phyloP scores from a whole-genome alignment of 768 basidiomycete species.

The Leucogyrophana mollusca region DNA sequence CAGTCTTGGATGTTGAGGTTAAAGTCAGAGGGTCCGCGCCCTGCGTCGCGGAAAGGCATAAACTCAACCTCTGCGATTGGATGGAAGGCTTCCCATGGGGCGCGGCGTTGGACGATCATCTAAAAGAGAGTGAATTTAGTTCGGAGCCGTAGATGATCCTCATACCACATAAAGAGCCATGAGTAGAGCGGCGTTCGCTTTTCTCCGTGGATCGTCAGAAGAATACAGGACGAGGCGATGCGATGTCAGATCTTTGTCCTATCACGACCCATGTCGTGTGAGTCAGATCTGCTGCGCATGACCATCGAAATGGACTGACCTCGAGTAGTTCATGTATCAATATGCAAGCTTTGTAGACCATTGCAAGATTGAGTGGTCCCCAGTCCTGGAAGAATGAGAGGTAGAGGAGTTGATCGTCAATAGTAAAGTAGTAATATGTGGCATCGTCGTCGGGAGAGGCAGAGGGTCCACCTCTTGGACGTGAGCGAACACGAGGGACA shows the following conservation, averaged over 20 bases:
- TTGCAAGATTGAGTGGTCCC: slow-evolving; percentile 89
- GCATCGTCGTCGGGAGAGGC: slow-evolving; percentile 72
- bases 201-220: slow-evolving; percentile 78
- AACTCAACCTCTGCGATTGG: slow-evolving; percentile 92
- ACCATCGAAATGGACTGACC: slow-evolving; percentile 39
- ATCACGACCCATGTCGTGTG: slow-evolving; percentile 15
- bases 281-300: slow-evolving; percentile 33
- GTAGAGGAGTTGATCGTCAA: slow-evolving; percentile 91
- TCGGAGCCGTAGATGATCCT: slow-evolving; percentile 13
- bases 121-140: slow-evolving; percentile 32
- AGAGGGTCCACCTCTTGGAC: slow-evolving; percentile 56
- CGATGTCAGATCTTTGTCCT: slow-evolving; percentile 76
- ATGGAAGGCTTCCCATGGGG: slow-evolving; percentile 94
- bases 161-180: slow-evolving; percentile 91
- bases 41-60: slow-evolving; percentile 95
- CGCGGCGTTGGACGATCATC: slow-evolving; percentile 90
- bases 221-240: slow-evolving; percentile 87
- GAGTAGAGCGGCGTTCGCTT: slow-evolving; percentile 93
- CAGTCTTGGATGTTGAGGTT: slow-evolving; percentile 93
- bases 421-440: slow-evolving; percentile 86
- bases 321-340: slow-evolving; percentile 87
- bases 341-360: slow-evolving; percentile 92
- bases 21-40: slow-evolving; percentile 89
- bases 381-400: slow-evolving; percentile 94
- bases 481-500: slow-evolving; percentile 62